phyloP scores from a whole-genome alignment of 2,329 filamentous ascomycete genomes.

The Hymenoscyphus infarciens region DNA sequence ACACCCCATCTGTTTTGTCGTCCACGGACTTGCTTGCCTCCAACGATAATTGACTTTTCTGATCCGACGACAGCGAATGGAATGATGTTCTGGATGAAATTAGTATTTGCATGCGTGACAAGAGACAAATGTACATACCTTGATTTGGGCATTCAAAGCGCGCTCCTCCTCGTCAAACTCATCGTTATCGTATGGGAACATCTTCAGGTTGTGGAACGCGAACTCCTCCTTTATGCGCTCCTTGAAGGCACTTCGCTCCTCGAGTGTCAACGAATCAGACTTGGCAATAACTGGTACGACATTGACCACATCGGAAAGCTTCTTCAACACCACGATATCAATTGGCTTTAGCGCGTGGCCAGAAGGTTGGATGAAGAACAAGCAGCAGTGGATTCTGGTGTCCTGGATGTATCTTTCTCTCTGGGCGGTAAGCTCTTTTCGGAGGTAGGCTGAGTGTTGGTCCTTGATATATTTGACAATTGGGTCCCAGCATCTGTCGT shows the following conservation, averaged over 20 bases:
- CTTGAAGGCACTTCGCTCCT: conserved; percentile 96
- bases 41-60: conserved; percentile 96
- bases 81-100: conserved; percentile 67
- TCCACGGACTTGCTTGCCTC: conserved; percentile 94
- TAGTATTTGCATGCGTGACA: not conserved
- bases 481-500: conserved; percentile 99
- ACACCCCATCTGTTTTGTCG: conserved; percentile 99
- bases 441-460: conserved; percentile 97
- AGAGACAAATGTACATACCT: conserved; percentile 54
- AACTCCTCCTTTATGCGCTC: conserved; percentile 99
- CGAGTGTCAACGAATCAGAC: conserved; percentile 90
- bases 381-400: conserved; percentile 97
- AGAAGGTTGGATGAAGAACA: conserved; percentile 99
- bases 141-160: conserved; percentile 90
- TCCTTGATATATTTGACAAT: conserved; percentile 99
- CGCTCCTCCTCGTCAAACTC: conserved; percentile 98
- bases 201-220: conserved; percentile 98
- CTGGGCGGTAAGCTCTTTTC: conserved; percentile 98
- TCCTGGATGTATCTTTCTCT: conserved; percentile 99
- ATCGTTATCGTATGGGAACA: conserved; percentile 99
- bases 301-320: conserved; percentile 98
- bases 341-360: conserved; percentile 98
- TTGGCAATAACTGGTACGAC: conserved; percentile 99
- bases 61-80: conserved; percentile 98
- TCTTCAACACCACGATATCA: conserved; percentile 99